These are phyloP conservation scores for Colletotrichum cordylinicola DNA, from an alignment of 2,329 filamentous ascomycete genomes.

Conservation along the genomic window DNA sequence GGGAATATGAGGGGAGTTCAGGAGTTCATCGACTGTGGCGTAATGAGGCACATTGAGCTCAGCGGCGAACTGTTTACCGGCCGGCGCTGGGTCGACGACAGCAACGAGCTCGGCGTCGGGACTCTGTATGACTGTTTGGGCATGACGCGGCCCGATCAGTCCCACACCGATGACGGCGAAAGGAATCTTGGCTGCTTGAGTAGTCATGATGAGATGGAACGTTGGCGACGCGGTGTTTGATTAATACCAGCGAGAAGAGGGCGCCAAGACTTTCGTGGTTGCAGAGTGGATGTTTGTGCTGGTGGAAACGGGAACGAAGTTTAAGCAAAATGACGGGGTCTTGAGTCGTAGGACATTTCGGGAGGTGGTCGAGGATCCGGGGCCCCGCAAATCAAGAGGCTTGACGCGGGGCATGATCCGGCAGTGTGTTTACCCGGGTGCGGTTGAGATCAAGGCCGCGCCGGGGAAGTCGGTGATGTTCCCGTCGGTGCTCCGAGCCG, in stretches of 20 bases:
- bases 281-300: neutral
- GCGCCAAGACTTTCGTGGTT: neutral
- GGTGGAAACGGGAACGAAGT: neutral
- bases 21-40: conserved; percentile 44
- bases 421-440: neutral
- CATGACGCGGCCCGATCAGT: conserved; percentile 35
- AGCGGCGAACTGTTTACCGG: conserved; percentile 24
- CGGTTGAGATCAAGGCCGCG: neutral
- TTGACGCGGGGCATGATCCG: neutral
- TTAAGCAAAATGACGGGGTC: neutral
- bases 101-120: conserved; percentile 28
- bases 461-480: neutral
- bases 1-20: conserved; percentile 42
- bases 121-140: conserved; percentile 29
- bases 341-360: neutral
- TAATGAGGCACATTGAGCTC: conserved; percentile 28
- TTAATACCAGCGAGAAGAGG: neutral
- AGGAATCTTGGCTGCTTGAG: neutral
- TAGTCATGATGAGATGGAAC: neutral
- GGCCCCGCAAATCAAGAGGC: neutral
- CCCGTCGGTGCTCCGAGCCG: neutral
- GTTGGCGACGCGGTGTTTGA: neutral
- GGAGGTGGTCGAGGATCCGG: neutral
- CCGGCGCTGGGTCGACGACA: conserved; percentile 33
- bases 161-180: conserved; percentile 37